Conservation (phyloP, 805 yeast species). For the Pichia kluyveri region DNA sequence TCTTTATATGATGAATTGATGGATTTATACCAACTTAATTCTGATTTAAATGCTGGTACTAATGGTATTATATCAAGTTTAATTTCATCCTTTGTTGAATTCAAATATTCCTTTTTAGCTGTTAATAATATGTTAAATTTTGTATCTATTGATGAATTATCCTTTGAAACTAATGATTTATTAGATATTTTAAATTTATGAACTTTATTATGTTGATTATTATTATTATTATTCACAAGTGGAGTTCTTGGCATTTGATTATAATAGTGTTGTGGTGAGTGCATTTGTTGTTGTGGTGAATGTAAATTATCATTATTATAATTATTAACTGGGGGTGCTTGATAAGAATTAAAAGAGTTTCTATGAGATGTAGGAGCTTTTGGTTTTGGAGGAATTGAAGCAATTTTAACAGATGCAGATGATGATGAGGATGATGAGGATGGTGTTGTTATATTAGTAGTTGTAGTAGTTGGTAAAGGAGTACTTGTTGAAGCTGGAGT, state of each 20-base stretch:
- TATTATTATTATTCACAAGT: background rate
- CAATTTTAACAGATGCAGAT: background rate
- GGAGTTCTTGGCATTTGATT: background rate
- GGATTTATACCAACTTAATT: background rate
- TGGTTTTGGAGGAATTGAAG: background rate
- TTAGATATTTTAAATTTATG: background rate
- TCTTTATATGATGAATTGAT: background rate
- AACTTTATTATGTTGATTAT: background rate
- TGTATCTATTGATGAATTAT: background rate
- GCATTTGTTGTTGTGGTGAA: background rate
- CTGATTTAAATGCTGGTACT: background rate
- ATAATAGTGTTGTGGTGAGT: slow-evolving; percentile 7
- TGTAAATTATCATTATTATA: background rate
- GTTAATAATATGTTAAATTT: background rate
- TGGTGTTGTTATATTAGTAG: background rate
- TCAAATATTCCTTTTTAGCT: background rate
- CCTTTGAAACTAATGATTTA: background rate
- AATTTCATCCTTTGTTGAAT: background rate
- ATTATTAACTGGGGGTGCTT: background rate
- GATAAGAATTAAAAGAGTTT: background rate
- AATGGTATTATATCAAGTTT: background rate
- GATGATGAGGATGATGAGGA: background rate
- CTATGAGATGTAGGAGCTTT: background rate
- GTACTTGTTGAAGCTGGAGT: background rate
- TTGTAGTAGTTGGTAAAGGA: background rate